Evolutionary conservation across 2,329 filamentous ascomycete genomes (phyloP).

Genomic region (Claviceps africana): DNA sequence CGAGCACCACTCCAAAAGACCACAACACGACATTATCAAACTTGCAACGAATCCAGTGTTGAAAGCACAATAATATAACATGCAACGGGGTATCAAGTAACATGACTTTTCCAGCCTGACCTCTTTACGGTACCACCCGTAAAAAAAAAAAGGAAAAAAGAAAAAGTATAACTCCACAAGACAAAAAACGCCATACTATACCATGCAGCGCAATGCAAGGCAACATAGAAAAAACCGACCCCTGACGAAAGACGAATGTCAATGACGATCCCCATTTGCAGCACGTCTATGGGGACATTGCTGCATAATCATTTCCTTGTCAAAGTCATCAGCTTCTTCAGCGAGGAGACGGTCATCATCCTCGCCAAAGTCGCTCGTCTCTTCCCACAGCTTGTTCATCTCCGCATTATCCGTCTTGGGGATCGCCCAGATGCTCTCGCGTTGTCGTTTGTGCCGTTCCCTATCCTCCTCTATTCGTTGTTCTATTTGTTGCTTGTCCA

Average conservation of each 20-base stretch:
- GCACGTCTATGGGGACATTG: slow-evolving; percentile 25
- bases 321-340: slow-evolving; percentile 52
- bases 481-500: slow-evolving; percentile 83
- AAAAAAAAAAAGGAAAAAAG: slow-evolving; percentile 1
- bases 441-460: slow-evolving; percentile 79
- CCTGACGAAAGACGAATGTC: slow-evolving; percentile 1
- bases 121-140: neutral
- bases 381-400: slow-evolving; percentile 71
- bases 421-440: slow-evolving; percentile 90
- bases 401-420: slow-evolving; percentile 49
- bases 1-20: neutral
- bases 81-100: slow-evolving; percentile 17
- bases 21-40: neutral
- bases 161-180: slow-evolving; percentile 7
- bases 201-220: slow-evolving; percentile 1
- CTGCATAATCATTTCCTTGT: slow-evolving; percentile 26
- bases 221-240: neutral
- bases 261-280: slow-evolving; percentile 18
- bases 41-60: neutral
- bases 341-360: slow-evolving; percentile 67
- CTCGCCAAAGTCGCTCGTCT: slow-evolving; percentile 72
- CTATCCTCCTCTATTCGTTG: slow-evolving; percentile 94
- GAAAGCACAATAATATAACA: neutral
- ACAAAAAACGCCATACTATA: slow-evolving; percentile 10
- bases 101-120: slow-evolving; percentile 8